These are phyloP conservation scores for Boletus rufocinnamomeus DNA, from an alignment of 768 basidiomycete species.

Conservation along the genomic window DNA sequence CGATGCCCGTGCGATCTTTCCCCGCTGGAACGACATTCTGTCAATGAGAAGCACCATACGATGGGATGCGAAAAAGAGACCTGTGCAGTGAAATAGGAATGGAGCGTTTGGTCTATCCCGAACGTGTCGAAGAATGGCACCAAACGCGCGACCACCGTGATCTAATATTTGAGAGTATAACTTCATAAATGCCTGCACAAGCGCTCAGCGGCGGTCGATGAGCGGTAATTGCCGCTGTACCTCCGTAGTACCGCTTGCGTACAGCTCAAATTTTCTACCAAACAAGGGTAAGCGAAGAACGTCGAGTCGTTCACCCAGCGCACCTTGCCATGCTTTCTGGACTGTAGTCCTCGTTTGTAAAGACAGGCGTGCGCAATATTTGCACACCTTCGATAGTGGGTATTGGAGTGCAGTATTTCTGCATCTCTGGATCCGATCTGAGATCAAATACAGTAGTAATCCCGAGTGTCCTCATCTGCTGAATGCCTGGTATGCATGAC, in stretches of 20 bases:
- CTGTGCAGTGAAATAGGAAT: conserved; percentile 78
- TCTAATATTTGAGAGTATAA: conserved; percentile 82
- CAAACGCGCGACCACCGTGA: conserved; percentile 67
- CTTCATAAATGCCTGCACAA: conserved; percentile 70
- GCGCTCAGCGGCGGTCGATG: conserved; percentile 1
- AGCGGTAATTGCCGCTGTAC: conserved; percentile 35
- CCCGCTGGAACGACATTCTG: conserved; percentile 48
- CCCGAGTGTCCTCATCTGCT: conserved; percentile 57
- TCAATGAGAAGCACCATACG: background rate
- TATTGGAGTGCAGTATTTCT: conserved; percentile 66
- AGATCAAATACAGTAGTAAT: conserved; percentile 74
- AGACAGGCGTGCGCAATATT: conserved; percentile 63
- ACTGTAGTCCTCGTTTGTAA: conserved; percentile 73
- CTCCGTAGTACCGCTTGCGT: conserved; percentile 80
- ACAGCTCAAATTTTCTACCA: conserved; percentile 51
- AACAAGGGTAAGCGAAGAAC: conserved; percentile 6
- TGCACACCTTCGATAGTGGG: conserved; percentile 66
- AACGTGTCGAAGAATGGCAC: conserved; percentile 71
- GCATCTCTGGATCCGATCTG: conserved; percentile 77
- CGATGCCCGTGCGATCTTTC: conserved; percentile 79
- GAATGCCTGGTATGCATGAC: conserved; percentile 48
- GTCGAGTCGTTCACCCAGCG: conserved; percentile 39
- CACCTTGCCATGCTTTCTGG: conserved; percentile 84
- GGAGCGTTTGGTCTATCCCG: conserved; percentile 66
- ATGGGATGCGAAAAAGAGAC: conserved; percentile 26